phyloP scores from a whole-genome alignment of 2,329 filamentous ascomycete genomes.

The Epichloe bromicola region DNA sequence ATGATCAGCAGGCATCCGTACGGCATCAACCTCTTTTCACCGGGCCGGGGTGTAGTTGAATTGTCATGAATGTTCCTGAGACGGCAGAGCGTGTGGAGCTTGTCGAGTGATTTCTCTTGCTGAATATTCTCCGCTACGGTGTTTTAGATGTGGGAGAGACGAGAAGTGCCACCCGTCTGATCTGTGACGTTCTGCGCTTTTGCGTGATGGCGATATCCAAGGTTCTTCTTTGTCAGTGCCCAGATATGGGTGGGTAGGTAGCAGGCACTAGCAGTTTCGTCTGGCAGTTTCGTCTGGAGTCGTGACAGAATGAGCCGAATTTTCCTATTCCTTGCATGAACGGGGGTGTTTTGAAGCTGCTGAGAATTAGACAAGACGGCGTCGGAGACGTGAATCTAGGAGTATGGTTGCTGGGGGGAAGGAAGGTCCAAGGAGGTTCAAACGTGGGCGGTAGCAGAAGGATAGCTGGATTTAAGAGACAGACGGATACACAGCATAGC shows the following conservation, averaged over 20 bases:
- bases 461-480: not conserved
- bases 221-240: not conserved
- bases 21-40: slow-evolving; percentile 28
- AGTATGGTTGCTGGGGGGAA: not conserved
- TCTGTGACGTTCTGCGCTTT: not conserved
- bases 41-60: not conserved
- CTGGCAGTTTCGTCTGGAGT: not conserved
- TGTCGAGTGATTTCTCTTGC: not conserved
- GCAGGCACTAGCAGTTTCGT: not conserved
- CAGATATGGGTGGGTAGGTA: not conserved
- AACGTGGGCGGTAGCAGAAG: not conserved
- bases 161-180: not conserved
- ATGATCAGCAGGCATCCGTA: slow-evolving; percentile 38
- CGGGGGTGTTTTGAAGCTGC: not conserved
- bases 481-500: not conserved
- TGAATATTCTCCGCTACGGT: not conserved
- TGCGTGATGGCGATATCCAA: not conserved
- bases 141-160: not conserved
- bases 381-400: slow-evolving; percentile 4
- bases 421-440: not conserved
- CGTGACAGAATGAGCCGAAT: not conserved
- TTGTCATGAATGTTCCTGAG: not conserved
- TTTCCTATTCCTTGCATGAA: not conserved
- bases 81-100: not conserved
- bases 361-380: slow-evolving; percentile 2